phyloP scores from a whole-genome alignment of 2,329 filamentous ascomycete species.

The Rugonectria rugulosa region DNA sequence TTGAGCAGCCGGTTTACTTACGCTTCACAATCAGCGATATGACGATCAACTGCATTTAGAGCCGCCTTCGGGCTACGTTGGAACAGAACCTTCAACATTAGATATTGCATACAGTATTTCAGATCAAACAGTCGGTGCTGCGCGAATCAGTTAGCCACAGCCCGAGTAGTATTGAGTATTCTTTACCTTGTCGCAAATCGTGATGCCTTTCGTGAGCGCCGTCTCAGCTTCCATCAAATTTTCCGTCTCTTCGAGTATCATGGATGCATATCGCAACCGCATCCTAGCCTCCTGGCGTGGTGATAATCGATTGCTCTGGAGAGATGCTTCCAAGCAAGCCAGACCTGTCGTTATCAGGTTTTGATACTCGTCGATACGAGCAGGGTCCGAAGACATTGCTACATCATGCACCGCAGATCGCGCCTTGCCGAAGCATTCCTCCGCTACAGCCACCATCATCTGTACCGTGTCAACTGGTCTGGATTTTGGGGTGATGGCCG shows the following conservation, averaged over 20 bases:
- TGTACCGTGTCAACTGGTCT: slow-evolving; percentile 60
- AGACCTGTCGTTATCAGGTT: slow-evolving; percentile 76
- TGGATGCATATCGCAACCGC: slow-evolving; percentile 73
- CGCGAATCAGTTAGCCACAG: slow-evolving; percentile 38
- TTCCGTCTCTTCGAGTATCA: slow-evolving; percentile 78
- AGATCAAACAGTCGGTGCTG: slow-evolving; percentile 62
- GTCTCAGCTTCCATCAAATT: slow-evolving; percentile 78
- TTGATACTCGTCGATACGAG: slow-evolving; percentile 70
- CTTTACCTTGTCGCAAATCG: slow-evolving; percentile 70
- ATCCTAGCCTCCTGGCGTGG: slow-evolving; percentile 74
- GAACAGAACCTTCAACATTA: slow-evolving; percentile 74
- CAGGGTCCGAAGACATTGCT: slow-evolving; percentile 46
- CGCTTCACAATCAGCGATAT: slow-evolving; percentile 73
- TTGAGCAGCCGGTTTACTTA: slow-evolving; percentile 48
- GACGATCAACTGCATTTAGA: slow-evolving; percentile 73
- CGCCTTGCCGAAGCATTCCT: slow-evolving; percentile 77
- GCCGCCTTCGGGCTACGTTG: slow-evolving; percentile 76
- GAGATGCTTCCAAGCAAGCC: slow-evolving; percentile 73
- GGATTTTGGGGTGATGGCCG: slow-evolving; percentile 50
- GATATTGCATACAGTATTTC: slow-evolving; percentile 80
- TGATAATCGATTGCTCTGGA: slow-evolving; percentile 66
- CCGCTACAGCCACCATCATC: slow-evolving; percentile 74
- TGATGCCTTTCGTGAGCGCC: slow-evolving; percentile 73
- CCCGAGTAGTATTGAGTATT: neutral
- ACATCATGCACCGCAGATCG: slow-evolving; percentile 60